Evolutionary conservation across 768 basidiomycete genomes (phyloP), one percentile per base, ranked within the genome.

Genomic region (Ramaria rubella): DNA sequence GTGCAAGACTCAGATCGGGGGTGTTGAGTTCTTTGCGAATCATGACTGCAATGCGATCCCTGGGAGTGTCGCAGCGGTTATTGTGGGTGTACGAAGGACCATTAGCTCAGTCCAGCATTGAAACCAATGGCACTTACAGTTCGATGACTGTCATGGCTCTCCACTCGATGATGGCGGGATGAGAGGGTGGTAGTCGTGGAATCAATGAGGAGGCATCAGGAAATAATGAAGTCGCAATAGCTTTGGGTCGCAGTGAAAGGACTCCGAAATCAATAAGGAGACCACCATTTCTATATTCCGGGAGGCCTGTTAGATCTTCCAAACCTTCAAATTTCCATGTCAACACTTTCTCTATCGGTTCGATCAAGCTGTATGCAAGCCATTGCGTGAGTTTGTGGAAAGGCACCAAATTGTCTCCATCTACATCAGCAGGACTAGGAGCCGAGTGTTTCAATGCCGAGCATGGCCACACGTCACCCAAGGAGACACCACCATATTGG

Each of bases 361-460:
- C 87, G 31, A 96, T 75, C 19, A 99, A 75, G 62, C 86, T 88
- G 68, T 96, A 95, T 7, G 93, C 87, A 55, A 91, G 77, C 95
- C 95, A 99, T 59, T 88, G 87, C 0, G 90, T 92, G 48, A 99
- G 77, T 69, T 99, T 98, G 74, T 97, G 95, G 77, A 98, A 98
- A 0, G 93, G 89, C 6, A 98, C 91, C 29, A 91, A 75, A 52
- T 83, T 77, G 52, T 85, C 85, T 46, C 83, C 85, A 62, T 82
- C 81, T 23, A 66, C 50, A 19, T 63, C 62, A 5, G 55, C 60
- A 2, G 52, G 46, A 12, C 53, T 58, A 11, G 59, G 44, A n/a
- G 62, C 58, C 7, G 64, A 50, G 33, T 44, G 56, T 45, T 64
- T 64, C 15, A 77, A 66, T 0, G 79, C 78, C 4, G 79, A 72